Evolutionary conservation across 805 yeast genomes (phyloP).

Genomic region (Pichia eremophila): DNA sequence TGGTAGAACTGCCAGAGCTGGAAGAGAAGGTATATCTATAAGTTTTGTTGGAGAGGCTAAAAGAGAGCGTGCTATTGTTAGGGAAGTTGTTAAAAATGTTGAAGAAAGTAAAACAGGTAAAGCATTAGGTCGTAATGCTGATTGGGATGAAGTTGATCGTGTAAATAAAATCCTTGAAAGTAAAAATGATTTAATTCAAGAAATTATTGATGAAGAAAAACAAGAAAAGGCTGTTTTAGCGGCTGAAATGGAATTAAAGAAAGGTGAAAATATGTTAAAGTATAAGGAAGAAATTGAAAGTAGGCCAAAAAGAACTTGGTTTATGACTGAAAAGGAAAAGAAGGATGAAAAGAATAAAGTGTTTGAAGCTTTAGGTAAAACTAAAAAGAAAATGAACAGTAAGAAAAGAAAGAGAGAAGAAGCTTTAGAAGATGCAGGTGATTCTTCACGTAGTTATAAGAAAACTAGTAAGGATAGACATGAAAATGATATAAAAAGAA

Average conservation of each 20-base stretch:
- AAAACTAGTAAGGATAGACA: constrained; percentile 71
- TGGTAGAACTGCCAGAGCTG: constrained; percentile 99
- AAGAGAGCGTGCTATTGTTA: constrained; percentile 85
- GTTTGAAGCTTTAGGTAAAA: constrained; percentile 26
- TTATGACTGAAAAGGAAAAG: constrained; percentile 55
- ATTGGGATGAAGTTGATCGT: constrained; percentile 76
- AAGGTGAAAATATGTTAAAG: constrained; percentile 75
- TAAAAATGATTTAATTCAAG: constrained; percentile 55
- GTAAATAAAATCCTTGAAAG: constrained; percentile 51
- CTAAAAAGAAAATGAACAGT: constrained; percentile 48
- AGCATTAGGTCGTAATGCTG: constrained; percentile 84
- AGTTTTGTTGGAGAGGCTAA: constrained; percentile 89
- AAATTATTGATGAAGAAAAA: constrained; percentile 80
- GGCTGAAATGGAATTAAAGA: constrained; percentile 85
- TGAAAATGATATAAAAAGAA: constrained; percentile 34
- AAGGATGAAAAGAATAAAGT: constrained; percentile 28
- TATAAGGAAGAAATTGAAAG: constrained; percentile 76
- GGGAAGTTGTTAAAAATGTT: constrained; percentile 71
- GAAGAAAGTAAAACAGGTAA: constrained; percentile 39
- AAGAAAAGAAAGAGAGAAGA: constrained; percentile 64
- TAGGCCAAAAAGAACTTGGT: constrained; percentile 96
- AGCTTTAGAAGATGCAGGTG: constrained; percentile 42
- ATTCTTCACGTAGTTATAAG: constrained; percentile 50
- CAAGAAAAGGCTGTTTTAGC: constrained; percentile 74
- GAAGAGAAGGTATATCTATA: constrained; percentile 88